A percentile compares a stretch with the other conserved stretches of the same genome.
Conservation (phyloP, 805 yeast genomes). For the Naumovozyma dairenensis region DNA sequence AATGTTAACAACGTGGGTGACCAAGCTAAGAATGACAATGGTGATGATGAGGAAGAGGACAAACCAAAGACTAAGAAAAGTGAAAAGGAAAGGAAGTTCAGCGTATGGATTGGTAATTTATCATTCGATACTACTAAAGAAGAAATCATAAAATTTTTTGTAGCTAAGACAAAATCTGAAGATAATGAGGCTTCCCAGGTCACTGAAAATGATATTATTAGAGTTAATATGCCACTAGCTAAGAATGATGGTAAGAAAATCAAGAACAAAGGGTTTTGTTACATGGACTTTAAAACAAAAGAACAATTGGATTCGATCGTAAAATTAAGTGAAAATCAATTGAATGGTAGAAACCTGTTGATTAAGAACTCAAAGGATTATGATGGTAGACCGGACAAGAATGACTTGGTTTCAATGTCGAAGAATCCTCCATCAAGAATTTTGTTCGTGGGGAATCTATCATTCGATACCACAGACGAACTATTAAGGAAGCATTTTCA, state of each 20-base stretch:
- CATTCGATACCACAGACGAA: slow-evolving; percentile 85
- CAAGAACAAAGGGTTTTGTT: slow-evolving; percentile 70
- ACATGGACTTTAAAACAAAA: slow-evolving; percentile 63
- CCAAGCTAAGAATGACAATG: slow-evolving; percentile 25
- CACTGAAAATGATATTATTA: slow-evolving; percentile 48
- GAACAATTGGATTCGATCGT: slow-evolving; percentile 56
- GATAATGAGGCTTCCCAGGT: slow-evolving; percentile 33
- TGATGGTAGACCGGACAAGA: slow-evolving; percentile 75
- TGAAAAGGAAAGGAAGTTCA: slow-evolving; percentile 46
- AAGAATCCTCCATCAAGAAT: slow-evolving; percentile 85
- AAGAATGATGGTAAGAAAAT: slow-evolving; percentile 49
- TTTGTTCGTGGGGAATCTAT: slow-evolving; percentile 83
- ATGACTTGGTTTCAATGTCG: slow-evolving; percentile 38
- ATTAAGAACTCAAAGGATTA: slow-evolving; percentile 74
- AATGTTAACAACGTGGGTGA: slow-evolving; percentile 13
- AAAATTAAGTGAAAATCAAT: slow-evolving; percentile 54
- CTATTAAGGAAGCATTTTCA: slow-evolving; percentile 71
- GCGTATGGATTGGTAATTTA: slow-evolving; percentile 93
- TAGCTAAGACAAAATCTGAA: slow-evolving; percentile 42
- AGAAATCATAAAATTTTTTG: slow-evolving; percentile 56
- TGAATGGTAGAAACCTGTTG: slow-evolving; percentile 78
- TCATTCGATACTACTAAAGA: slow-evolving; percentile 75
- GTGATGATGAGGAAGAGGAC: slow-evolving; percentile 28
- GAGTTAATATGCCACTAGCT: slow-evolving; percentile 72
- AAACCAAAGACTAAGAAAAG: slow-evolving; percentile 20